phyloP scores from a whole-genome alignment of 805 yeast species.

The Suhomyces pyralidae region DNA sequence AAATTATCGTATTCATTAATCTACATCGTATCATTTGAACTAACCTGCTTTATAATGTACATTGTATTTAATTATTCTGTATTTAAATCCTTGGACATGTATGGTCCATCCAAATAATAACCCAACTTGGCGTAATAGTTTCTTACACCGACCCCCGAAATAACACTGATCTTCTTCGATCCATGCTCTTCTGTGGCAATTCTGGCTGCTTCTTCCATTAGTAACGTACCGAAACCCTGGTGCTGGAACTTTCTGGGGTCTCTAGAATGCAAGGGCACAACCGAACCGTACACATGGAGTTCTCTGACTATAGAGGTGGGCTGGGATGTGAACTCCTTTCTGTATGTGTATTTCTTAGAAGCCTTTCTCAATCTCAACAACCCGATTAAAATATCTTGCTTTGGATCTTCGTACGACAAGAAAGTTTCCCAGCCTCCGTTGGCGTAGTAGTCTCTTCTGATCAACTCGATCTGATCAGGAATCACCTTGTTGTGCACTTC shows the following conservation, averaged over 20 bases:
- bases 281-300: constrained; percentile 95
- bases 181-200: constrained; percentile 96
- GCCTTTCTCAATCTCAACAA: constrained; percentile 84
- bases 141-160: constrained; percentile 96
- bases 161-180: constrained; percentile 84
- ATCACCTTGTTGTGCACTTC: constrained; percentile 96
- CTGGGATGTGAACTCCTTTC: constrained; percentile 81
- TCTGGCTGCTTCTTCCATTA: constrained; percentile 98
- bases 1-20: too few relatives aligned
- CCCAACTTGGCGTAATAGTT: constrained; percentile 93
- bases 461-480: constrained; percentile 95
- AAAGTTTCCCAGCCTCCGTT: constrained; percentile 99
- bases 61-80: constrained; percentile 5
- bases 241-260: constrained; percentile 98
- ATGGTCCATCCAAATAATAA: constrained; percentile 91
- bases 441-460: constrained; percentile 93
- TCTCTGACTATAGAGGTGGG: constrained; percentile 95
- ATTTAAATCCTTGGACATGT: constrained; percentile 70
- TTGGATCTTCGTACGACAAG: constrained; percentile 93
- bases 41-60: neutral
- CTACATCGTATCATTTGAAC: too few relatives aligned
- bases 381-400: constrained; percentile 92
- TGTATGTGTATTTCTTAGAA: constrained; percentile 80
- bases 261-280: constrained; percentile 91
- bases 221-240: constrained; percentile 95